phyloP scores from a whole-genome alignment of 2,329 filamentous ascomycete species.

The Orbilia javanica region DNA sequence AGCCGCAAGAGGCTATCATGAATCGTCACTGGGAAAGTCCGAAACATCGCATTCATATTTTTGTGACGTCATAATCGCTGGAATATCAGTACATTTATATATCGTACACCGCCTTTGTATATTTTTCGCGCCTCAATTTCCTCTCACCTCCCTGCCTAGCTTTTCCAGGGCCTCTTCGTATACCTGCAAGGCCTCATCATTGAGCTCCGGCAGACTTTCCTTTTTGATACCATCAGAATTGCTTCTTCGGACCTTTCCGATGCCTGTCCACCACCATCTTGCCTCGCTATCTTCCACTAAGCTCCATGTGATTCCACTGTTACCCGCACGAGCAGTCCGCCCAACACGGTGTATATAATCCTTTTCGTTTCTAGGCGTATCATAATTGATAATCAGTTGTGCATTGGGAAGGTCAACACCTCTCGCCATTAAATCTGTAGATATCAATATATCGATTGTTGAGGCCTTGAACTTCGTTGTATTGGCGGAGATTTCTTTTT shows the following conservation, averaged over 20 bases:
- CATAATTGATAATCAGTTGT: slow-evolving; percentile 92
- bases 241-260: slow-evolving; percentile 73
- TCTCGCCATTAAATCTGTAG: slow-evolving; percentile 91
- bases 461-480: slow-evolving; percentile 76
- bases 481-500: slow-evolving; percentile 63
- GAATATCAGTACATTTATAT: slow-evolving; percentile 11
- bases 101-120: slow-evolving; percentile 22
- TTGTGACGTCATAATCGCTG: slow-evolving; percentile 11
- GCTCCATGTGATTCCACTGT: slow-evolving; percentile 83
- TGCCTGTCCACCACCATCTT: slow-evolving; percentile 90
- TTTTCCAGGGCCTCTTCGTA: slow-evolving; percentile 67
- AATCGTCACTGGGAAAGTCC: not conserved
- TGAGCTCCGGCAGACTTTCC: slow-evolving; percentile 58
- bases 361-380: slow-evolving; percentile 82
- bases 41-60: not conserved
- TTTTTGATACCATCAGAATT: slow-evolving; percentile 67
- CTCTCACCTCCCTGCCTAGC: slow-evolving; percentile 74
- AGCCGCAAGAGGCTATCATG: not conserved
- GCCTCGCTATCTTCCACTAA: slow-evolving; percentile 84
- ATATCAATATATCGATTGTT: slow-evolving; percentile 75
- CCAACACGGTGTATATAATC: slow-evolving; percentile 93
- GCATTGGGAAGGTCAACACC: slow-evolving; percentile 86
- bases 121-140: not conserved
- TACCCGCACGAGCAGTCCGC: slow-evolving; percentile 85
- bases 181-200: slow-evolving; percentile 63